Evolutionary conservation across 1,284 basidiomycete species (phyloP), one percentile per base, ranked within the genome.

Genomic region (Apiotrichum mycotoxinovorans): DNA sequence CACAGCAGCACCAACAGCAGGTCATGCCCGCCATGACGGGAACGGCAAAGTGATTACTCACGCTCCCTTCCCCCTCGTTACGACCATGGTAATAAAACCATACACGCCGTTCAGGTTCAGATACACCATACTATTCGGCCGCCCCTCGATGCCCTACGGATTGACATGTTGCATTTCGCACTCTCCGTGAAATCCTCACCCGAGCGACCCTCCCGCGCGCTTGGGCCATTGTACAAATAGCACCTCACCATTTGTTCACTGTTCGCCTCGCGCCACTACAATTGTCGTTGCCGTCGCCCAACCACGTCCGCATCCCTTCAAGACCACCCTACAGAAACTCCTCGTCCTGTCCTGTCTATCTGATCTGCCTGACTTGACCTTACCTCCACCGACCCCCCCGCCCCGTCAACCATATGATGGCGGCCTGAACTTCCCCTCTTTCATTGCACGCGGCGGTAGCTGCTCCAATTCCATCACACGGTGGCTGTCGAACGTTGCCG

Each of bases 181-280:
- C 40, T 41, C n/a, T 18, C n/a, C n/a, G 18, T 22, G 9, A 14
- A 22, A 41, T 22, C 40, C 7, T 18, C 40, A 30, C 20, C 40
- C 40, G n/a, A 41, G 40, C n/a, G 20, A 10, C 37, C 40, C n/a
- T 3, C 40, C 27, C 5, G 11, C 15, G 26, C 30, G 25, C 27
- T 46, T 46, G 44, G 44, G 44, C 27, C 30, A 18, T 46, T 46
- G 44, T 46, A 46, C 44, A 46, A 33, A 46, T 46, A 46, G 27
- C 26, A 17, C 44, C 30, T 30, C 30, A 30, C 43, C 25, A 44
- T 22, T 22, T 40, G 38, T 40, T 20, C 18, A 40, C n/a, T 18
- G 18, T 2, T 41, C 9, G 4, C 35, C 11, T n/a, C n/a, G 22
- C 42, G 42, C 42, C 23, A 27, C 25, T 44, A 20, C 40, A 12